Conservation (phyloP, 2,329 filamentous ascomycete genomes). For the Monosporascus cannonballus region DNA sequence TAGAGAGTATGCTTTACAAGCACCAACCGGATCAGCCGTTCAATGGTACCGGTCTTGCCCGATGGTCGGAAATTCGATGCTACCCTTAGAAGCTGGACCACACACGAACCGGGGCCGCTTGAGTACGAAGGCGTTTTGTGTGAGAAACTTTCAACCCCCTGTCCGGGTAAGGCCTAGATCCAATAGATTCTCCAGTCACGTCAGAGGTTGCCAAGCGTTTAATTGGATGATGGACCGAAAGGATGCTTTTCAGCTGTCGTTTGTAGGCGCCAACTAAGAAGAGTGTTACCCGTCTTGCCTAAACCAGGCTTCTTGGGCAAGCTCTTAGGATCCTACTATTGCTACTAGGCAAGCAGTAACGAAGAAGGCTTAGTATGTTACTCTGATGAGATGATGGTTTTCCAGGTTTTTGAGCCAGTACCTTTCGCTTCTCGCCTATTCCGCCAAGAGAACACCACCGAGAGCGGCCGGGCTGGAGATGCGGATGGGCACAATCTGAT, state of each 20-base stretch:
- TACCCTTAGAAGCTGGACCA: constrained; percentile 1
- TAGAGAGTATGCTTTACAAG: too few relatives aligned
- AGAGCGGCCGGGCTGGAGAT: constrained; percentile 5
- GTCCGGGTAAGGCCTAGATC: not conserved
- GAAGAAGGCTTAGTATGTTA: too few relatives aligned
- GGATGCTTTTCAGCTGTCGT: too few relatives aligned
- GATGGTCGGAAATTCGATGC: constrained; percentile 13
- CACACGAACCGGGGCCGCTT: not conserved
- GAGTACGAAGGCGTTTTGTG: constrained; percentile 3
- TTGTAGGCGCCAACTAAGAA: too few relatives aligned
- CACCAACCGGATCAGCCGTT: too few relatives aligned
- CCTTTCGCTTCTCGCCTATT: not conserved
- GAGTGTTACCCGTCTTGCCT: too few relatives aligned
- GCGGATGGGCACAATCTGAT: constrained; percentile 9
- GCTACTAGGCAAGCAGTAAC: too few relatives aligned
- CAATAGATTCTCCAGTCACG: not conserved
- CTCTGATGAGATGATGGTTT: too few relatives aligned
- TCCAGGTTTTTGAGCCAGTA: too few relatives aligned
- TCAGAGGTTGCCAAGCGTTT: too few relatives aligned
- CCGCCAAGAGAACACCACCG: constrained; percentile 3
- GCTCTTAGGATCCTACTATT: not conserved
- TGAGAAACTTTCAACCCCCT: constrained; percentile 2
- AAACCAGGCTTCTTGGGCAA: not conserved
- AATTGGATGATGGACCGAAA: too few relatives aligned
- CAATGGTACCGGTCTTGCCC: not conserved